Percentiles rank a stretch among this genome's conserved stretches.
Evolutionary conservation across 306 rosid genomes (phyloP).

Genomic region (Canavalia gladiata): DNA sequence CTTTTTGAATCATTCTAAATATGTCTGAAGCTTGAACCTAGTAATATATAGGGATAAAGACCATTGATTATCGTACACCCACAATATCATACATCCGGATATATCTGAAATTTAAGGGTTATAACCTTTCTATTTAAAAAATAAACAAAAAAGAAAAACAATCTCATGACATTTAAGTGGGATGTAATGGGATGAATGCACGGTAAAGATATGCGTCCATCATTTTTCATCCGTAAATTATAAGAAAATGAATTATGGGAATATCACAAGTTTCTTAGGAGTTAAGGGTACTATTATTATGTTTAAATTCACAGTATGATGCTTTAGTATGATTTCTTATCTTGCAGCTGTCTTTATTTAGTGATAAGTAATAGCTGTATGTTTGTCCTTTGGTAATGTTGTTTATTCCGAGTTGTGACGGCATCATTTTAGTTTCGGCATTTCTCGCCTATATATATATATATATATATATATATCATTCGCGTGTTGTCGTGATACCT

Average conservation of each 20-base stretch:
- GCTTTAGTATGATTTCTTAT: neutral
- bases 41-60: neutral
- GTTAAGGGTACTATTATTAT: neutral
- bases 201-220: too few relatives aligned
- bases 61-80: too few relatives aligned
- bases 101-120: too few relatives aligned
- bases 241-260: neutral
- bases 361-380: neutral
- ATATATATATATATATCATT: neutral
- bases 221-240: neutral
- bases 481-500: neutral
- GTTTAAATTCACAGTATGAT: conserved; percentile 11
- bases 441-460: conserved; percentile 10
- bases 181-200: too few relatives aligned
- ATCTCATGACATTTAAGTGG: too few relatives aligned
- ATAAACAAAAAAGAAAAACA: too few relatives aligned
- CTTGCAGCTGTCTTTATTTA: neutral
- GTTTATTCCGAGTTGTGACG: neutral
- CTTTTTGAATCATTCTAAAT: conserved; percentile 18
- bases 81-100: too few relatives aligned
- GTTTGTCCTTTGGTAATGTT: neutral
- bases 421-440: neutral
- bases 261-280: neutral
- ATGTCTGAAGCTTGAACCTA: neutral
- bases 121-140: too few relatives aligned